These are phyloP conservation scores for Geosiphon pyriformis DNA, from an alignment of 192 early-diverging fungal genomes.

Conservation along the genomic window DNA sequence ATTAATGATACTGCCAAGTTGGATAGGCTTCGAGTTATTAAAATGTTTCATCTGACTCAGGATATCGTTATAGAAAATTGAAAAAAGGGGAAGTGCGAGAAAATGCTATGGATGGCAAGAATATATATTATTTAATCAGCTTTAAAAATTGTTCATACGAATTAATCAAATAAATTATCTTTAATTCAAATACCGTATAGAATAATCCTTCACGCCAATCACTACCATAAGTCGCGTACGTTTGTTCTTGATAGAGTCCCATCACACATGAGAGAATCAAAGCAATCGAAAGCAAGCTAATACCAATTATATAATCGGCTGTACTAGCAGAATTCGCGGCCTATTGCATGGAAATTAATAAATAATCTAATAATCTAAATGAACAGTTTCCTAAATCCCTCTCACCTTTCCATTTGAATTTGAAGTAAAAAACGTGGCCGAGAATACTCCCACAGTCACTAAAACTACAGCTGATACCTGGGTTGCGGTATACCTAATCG, in stretches of 20 bases:
- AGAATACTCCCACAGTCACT: slow-evolving; percentile 72
- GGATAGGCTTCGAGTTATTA: slow-evolving; percentile 47
- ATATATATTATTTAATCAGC: slow-evolving; percentile 4
- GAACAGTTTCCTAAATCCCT: neutral
- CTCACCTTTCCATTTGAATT: slow-evolving; percentile 24
- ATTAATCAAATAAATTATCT: neutral
- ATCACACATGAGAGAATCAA: slow-evolving; percentile 74
- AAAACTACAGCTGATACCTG: slow-evolving; percentile 62
- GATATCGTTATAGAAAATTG: slow-evolving; percentile 69
- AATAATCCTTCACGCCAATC: slow-evolving; percentile 89
- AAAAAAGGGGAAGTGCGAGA: slow-evolving; percentile 75
- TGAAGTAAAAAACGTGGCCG: slow-evolving; percentile 54
- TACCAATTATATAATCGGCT: slow-evolving; percentile 59
- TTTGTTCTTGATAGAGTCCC: slow-evolving; percentile 77
- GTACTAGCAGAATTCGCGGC: slow-evolving; percentile 5
- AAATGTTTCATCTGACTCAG: slow-evolving; percentile 46
- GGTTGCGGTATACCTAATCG: slow-evolving; percentile 37
- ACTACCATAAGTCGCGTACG: slow-evolving; percentile 70
- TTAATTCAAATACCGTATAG: slow-evolving; percentile 54
- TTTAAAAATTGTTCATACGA: neutral
- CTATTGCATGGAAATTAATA: slow-evolving; percentile 7
- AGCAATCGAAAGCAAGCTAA: slow-evolving; percentile 60
- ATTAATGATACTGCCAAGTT: slow-evolving; percentile 21
- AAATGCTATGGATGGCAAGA: slow-evolving; percentile 51
- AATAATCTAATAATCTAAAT: neutral